Percentiles rank a stretch among this genome's conserved stretches.
Conservation (phyloP, 1,139 yeast genomes). For the Hansenula sp. region DNA sequence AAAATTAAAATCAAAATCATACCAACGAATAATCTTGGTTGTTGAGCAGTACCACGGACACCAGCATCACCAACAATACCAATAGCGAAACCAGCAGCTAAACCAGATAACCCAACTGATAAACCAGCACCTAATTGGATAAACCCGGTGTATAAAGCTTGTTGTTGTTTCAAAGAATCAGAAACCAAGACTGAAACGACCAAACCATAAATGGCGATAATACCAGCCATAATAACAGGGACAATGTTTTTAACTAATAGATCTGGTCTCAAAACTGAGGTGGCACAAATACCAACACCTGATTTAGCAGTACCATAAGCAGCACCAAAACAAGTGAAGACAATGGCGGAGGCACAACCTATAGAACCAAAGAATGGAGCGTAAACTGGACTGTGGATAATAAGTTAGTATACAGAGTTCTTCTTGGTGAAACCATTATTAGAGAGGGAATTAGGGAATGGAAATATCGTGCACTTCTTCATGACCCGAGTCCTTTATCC, state of each 20-base stretch:
- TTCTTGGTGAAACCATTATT: too few species aligned
- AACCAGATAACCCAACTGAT: slow-evolving; percentile 94
- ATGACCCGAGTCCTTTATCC: too few species aligned
- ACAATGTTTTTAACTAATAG: slow-evolving; percentile 84
- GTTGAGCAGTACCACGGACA: slow-evolving; percentile 94
- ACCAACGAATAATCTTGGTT: slow-evolving; percentile 95
- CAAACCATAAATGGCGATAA: slow-evolving; percentile 96
- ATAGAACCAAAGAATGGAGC: slow-evolving; percentile 93
- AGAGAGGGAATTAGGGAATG: too few species aligned
- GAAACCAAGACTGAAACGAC: slow-evolving; percentile 96
- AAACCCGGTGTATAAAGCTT: slow-evolving; percentile 95
- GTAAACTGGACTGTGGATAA: slow-evolving; percentile 31
- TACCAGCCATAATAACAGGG: slow-evolving; percentile 99
- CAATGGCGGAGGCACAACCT: slow-evolving; percentile 99
- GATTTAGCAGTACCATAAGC: slow-evolving; percentile 99
- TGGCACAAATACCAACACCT: slow-evolving; percentile 99
- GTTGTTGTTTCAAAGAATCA: slow-evolving; percentile 82
- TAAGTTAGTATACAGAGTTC: too few species aligned
- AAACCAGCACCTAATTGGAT: slow-evolving; percentile 98
- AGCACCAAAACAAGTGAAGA: slow-evolving; percentile 98
- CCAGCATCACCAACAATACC: slow-evolving; percentile 99
- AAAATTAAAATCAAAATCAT: slow-evolving; percentile 96
- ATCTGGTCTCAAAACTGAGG: slow-evolving; percentile 96
- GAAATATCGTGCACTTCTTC: too few species aligned
- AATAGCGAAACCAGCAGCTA: slow-evolving; percentile 97